Evolutionary conservation across 805 yeast species (phyloP), one percentile per base, ranked within the genome.

Genomic region (Ogataea minuta): DNA sequence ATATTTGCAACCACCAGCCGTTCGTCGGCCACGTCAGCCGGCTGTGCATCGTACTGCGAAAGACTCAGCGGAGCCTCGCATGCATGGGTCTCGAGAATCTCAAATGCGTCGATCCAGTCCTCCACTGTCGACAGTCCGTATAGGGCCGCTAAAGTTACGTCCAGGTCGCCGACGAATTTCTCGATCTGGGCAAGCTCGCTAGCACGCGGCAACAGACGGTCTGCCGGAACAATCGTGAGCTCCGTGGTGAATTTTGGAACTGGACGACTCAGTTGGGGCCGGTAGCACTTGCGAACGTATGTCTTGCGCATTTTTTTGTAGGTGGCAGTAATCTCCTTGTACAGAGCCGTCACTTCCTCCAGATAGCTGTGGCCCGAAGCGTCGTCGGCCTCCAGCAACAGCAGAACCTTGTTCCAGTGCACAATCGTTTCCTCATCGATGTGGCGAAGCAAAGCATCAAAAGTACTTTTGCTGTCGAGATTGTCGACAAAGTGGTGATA

Each of bases 71-170:
- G 57, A 0, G 80, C 71, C 33, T 73, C 78, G 15, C 77, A 76
- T 17, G 81, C 76, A 43, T 83, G 81, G 23, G 76, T 66, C 56
- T 90, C 96, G 31, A 91, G 62, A 1, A 81, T 63, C 53, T 87
- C 91, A 57, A 77, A 84, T 3, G 82, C 75, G 39, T 74, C 72
- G 36, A 87, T 68, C 96, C 97, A 91, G 51, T 90, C 95, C 44
- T 74, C 76, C 9, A 78, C 60, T 9, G 77, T 71, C 23, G 83
- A 72, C 9, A 77, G 72, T 19, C 64, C 67, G 55, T 82, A 79
- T 23, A 82, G 68, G 3, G 74, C 72, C 2, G 74, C 66, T 19
- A 85, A 71, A 6, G 86, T 65, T 12, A 69, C 66, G 60, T 90
- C 91, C 43, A 90, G 60, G 31, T 73, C 72, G 39, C 72, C 74